phyloP scores from a whole-genome alignment of 2,329 filamentous ascomycete genomes.

The Verticillium nubilum region DNA sequence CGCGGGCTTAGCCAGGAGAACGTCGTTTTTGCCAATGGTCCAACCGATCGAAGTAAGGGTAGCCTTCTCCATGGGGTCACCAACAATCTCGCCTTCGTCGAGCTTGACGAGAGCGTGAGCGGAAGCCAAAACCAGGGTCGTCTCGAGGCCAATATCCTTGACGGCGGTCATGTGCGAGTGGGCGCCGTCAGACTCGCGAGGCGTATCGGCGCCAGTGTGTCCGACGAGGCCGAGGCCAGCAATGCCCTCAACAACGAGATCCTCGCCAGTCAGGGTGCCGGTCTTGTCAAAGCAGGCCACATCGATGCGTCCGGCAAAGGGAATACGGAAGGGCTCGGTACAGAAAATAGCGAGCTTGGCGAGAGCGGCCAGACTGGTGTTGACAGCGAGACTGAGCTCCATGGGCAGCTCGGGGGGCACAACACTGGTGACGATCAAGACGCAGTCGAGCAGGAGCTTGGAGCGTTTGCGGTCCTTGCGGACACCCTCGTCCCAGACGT shows the following conservation, averaged over 20 bases:
- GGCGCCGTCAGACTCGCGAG: conserved; percentile 70
- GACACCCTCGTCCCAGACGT: conserved; percentile 97
- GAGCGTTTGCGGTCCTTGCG: conserved; percentile 91
- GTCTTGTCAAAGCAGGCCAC: conserved; percentile 99
- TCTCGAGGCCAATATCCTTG: conserved; percentile 67
- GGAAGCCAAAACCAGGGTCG: conserved; percentile 87
- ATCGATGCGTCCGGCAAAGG: conserved; percentile 91
- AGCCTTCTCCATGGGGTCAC: conserved; percentile 98
- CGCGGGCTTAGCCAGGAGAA: conserved; percentile 62
- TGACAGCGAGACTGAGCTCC: conserved; percentile 95
- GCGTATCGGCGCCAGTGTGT: conserved; percentile 57
- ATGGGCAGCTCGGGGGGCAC: conserved; percentile 98
- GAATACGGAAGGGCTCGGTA: conserved; percentile 97
- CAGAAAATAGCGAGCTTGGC: conserved; percentile 98
- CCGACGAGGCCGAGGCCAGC: conserved; percentile 73
- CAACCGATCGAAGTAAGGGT: conserved; percentile 86
- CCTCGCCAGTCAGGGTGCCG: conserved; percentile 91
- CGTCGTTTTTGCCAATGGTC: conserved; percentile 86
- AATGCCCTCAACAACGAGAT: conserved; percentile 94
- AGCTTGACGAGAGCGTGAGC: conserved; percentile 94
- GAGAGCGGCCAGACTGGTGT: conserved; percentile 90
- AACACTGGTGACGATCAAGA: conserved; percentile 96
- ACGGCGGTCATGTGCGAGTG: conserved; percentile 75
- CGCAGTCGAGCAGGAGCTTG: conserved; percentile 92
- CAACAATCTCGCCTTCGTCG: conserved; percentile 94